phyloP scores from a whole-genome alignment of 164 flowering plant genomes.

The Sextonia rubra region DNA sequence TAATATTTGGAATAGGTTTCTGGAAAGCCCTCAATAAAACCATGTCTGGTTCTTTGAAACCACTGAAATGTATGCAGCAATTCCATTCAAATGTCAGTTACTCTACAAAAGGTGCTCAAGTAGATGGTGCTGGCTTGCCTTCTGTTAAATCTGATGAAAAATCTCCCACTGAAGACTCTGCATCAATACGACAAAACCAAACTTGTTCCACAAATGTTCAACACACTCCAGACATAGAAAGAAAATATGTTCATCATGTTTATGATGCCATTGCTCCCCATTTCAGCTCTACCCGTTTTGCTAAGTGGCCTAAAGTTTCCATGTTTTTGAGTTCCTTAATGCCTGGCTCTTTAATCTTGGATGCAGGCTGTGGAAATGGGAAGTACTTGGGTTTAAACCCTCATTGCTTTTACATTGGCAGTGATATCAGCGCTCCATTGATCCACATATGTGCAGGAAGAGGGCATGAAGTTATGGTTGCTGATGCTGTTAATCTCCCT shows the following conservation, averaged over 20 bases:
- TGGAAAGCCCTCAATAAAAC: constrained; percentile 18
- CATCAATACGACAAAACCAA: constrained; percentile 6
- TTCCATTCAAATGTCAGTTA: constrained; percentile 1
- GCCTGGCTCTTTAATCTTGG: constrained; percentile 65
- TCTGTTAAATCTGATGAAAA: constrained; percentile 22
- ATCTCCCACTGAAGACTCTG: constrained; percentile 17
- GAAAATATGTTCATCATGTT: constrained; percentile 88
- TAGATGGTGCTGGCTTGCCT: constrained; percentile 16
- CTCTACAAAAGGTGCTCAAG: constrained; percentile 29
- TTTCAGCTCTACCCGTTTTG: constrained; percentile 90
- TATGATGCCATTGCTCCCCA: constrained; percentile 99
- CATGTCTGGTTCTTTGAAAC: constrained; percentile 10
- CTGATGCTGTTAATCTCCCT: constrained; percentile 93
- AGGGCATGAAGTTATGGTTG: constrained; percentile 87
- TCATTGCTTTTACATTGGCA: constrained; percentile 68
- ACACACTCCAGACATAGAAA: constrained; percentile 84
- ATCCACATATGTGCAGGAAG: constrained; percentile 69
- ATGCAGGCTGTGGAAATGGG: constrained; percentile 98
- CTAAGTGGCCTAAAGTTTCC: constrained; percentile 97
- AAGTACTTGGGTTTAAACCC: constrained; percentile 84
- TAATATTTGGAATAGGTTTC: constrained; percentile 5
- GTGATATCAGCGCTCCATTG: constrained; percentile 85
- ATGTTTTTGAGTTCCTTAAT: constrained; percentile 60
- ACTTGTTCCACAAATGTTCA: constrained; percentile 31
- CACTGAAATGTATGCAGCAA: not conserved